Evolutionary conservation across 192 early-diverging fungal species (phyloP).

Genomic region (Entomortierella parvispora): DNA sequence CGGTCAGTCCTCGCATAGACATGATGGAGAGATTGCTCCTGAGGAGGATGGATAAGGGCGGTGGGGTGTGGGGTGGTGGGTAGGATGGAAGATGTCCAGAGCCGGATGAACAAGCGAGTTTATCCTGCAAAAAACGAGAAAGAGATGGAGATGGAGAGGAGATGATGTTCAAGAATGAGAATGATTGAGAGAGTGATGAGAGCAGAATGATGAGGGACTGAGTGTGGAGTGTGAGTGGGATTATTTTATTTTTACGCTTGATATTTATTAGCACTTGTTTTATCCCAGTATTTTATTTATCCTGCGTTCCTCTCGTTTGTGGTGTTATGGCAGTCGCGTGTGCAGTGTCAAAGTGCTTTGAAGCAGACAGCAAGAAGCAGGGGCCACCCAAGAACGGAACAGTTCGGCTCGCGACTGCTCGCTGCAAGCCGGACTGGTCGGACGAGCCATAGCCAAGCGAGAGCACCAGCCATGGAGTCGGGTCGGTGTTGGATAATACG

Average conservation of each 20-base stretch:
- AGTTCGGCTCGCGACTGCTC: too few relatives aligned
- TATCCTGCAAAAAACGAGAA: not conserved
- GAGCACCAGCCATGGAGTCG: constrained; percentile 9
- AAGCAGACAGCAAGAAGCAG: too few relatives aligned
- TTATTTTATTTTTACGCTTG: too few relatives aligned
- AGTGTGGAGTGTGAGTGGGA: too few relatives aligned
- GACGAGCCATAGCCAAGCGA: not conserved
- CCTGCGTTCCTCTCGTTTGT: too few relatives aligned
- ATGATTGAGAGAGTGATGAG: constrained; percentile 32
- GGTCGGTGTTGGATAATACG: constrained; percentile 19
- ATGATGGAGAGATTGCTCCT: constrained; percentile 6
- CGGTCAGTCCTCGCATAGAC: constrained; percentile 90
- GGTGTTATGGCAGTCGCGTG: too few relatives aligned
- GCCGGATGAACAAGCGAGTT: too few relatives aligned
- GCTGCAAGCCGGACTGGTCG: too few relatives aligned
- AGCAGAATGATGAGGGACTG: not conserved
- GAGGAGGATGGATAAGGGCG: not conserved
- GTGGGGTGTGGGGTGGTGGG: not conserved
- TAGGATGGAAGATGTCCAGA: not conserved
- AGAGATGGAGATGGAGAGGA: not conserved
- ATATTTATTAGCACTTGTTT: too few relatives aligned
- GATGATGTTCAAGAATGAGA: not conserved
- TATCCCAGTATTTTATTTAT: too few relatives aligned
- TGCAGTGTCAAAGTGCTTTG: too few relatives aligned
- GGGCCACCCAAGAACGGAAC: too few relatives aligned